phyloP scores from a whole-genome alignment of 148 eudicot species.

The Chenopodium quinoa region DNA sequence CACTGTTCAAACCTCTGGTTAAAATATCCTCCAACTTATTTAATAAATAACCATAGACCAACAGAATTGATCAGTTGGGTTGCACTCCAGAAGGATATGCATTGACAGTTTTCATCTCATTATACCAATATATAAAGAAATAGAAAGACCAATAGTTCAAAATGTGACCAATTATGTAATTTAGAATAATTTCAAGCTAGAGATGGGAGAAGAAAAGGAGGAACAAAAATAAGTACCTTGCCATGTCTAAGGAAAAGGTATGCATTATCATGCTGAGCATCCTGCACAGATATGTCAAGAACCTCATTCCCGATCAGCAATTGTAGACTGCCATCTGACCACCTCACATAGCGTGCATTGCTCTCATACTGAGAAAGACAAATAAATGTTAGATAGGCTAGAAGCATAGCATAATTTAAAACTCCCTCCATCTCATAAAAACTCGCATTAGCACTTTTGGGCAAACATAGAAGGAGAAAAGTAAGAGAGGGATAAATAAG shows the following conservation, averaged over 20 bases:
- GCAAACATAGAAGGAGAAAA: no score
- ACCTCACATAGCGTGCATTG: slow-evolving; percentile 94
- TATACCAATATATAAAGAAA: neutral
- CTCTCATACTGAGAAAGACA: slow-evolving; percentile 70
- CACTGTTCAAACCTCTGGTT: neutral
- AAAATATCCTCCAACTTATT: neutral
- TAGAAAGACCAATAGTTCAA: neutral
- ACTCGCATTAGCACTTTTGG: neutral
- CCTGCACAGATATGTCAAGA: slow-evolving; percentile 93
- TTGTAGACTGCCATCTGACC: slow-evolving; percentile 99
- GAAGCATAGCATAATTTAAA: neutral
- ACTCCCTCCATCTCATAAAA: neutral
- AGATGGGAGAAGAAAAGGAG: neutral
- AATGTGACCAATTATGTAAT: neutral
- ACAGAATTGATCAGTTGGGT: neutral
- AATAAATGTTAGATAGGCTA: neutral
- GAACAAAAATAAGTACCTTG: slow-evolving; percentile 43
- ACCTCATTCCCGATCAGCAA: slow-evolving; percentile 91
- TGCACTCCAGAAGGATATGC: no score
- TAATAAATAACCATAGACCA: neutral
- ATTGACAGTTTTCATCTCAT: neutral
- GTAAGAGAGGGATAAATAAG: no score
- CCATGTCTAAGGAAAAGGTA: slow-evolving; percentile 87
- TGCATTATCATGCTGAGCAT: slow-evolving; percentile 94
- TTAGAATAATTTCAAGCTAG: neutral